A percentile compares a stretch with the other conserved stretches of the same genome.
Conservation (phyloP, 768 basidiomycete genomes). For the Dioszegia crocea region DNA sequence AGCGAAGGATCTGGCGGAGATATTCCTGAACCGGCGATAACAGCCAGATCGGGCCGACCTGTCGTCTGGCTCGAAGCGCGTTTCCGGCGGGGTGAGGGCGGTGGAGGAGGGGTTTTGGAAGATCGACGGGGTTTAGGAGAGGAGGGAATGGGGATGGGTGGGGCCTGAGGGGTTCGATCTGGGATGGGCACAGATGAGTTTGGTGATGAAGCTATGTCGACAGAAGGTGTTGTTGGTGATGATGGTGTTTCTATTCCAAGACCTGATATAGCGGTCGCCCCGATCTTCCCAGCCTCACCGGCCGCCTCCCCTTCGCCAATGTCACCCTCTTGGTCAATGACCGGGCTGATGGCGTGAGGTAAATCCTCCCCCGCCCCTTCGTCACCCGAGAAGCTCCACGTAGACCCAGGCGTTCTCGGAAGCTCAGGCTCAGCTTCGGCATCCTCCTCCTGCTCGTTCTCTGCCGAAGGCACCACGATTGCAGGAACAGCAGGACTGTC, state of each 20-base stretch:
- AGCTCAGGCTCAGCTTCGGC: conserved; percentile 7
- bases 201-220: not conserved
- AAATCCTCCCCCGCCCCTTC: conserved; percentile 23
- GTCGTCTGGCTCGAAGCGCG: not conserved
- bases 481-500: conserved; percentile 12
- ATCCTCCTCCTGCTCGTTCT: conserved; percentile 12
- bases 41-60: not conserved
- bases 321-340: not conserved
- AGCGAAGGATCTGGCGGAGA: conserved; percentile 46
- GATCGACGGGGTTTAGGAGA: not conserved
- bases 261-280: not conserved
- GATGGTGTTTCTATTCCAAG: not conserved
- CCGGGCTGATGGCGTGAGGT: conserved; percentile 12
- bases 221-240: not conserved
- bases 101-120: not conserved
- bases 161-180: not conserved
- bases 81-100: not conserved
- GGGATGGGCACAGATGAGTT: conserved; percentile 2
- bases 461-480: conserved; percentile 10
- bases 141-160: not conserved
- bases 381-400: conserved; percentile 31
- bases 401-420: conserved; percentile 12
- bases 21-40: conserved; percentile 15
- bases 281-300: not conserved
- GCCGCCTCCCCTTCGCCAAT: not conserved